Evolutionary conservation across 140 eudicot genomes (phyloP).

Genomic region (Senecio squalidus): DNA sequence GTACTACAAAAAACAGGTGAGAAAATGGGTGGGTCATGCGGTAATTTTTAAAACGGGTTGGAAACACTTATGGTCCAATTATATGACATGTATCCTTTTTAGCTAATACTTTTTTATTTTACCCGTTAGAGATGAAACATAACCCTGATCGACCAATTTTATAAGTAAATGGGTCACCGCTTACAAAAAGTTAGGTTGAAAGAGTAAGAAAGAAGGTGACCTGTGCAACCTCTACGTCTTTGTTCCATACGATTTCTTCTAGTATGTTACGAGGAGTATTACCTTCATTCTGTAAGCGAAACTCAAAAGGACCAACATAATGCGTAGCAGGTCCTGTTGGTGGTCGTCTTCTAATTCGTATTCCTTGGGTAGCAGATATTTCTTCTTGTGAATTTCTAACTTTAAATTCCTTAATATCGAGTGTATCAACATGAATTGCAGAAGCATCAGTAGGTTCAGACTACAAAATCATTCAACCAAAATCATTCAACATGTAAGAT

Average conservation of each 20-base stretch:
- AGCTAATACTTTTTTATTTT: background rate
- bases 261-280: constrained; percentile 85
- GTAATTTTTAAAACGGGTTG: background rate
- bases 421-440: constrained; percentile 29
- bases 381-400: constrained; percentile 24
- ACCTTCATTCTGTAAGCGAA: constrained; percentile 65
- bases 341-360: constrained; percentile 71
- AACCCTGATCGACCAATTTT: background rate
- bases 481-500: no score
- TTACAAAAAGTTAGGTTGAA: background rate
- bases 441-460: constrained; percentile 45
- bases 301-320: constrained; percentile 88
- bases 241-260: constrained; percentile 91
- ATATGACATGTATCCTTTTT: background rate
- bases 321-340: constrained; percentile 78
- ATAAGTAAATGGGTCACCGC: background rate
- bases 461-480: constrained; percentile 15
- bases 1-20: background rate
- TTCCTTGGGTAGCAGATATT: constrained; percentile 36
- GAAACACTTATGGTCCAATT: background rate
- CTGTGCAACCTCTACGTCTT: constrained; percentile 75
- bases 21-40: background rate
- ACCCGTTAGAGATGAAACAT: background rate
- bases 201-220: constrained; percentile 25
- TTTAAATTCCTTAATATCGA: constrained; percentile 47